Evolutionary conservation across 2,329 filamentous ascomycete genomes (phyloP), one percentile per base, ranked within the genome.

Genomic region (Xylaria sp.): DNA sequence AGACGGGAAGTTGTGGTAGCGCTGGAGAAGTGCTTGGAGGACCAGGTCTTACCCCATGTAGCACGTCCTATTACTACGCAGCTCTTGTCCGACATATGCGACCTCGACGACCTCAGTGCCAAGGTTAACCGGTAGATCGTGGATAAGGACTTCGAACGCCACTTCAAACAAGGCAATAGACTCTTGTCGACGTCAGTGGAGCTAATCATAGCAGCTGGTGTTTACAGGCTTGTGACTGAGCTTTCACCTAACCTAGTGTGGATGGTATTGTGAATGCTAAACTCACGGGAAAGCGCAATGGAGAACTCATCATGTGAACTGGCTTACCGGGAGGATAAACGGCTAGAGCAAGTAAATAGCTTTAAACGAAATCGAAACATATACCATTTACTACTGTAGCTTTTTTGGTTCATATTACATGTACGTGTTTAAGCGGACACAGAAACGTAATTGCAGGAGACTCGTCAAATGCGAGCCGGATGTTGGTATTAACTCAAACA

Each of bases 31-130:
- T 77, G 75, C 57, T 53, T 77, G 6, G 68, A 74, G n/a, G 31
- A 6, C 1, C 76, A 77, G 56, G 73, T 77, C 13, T 76, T 77
- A 17, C 76, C 75, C 3, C 72, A 77, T 36, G 65, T 77, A 4
- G 75, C 76, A n/a, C 67, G 63, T 2, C 73, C 70, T 1, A 60
- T 72, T 0, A 53, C 54, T 38, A 11, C 36, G n/a, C 48, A 48
- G 17, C 65, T 77, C 0, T 48, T 72, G 23, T 17, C 60, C 13
- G 58, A n/a, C n/a, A n/a, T n/a, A n/a, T n/a, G n/a, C n/a, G n/a
- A 77, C 51, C 57, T 74, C 3, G 69, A 74, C 33, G 69, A 59
- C 36, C 70, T 77, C 5, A 74, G 74, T 3, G 68, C 60, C n/a
- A 70, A 40, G 31, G 67, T 77, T 6, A 72, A 74, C 15, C 59